Evolutionary conservation across 2,329 filamentous ascomycete genomes (phyloP).

Genomic region (Monosporascus sp.): DNA sequence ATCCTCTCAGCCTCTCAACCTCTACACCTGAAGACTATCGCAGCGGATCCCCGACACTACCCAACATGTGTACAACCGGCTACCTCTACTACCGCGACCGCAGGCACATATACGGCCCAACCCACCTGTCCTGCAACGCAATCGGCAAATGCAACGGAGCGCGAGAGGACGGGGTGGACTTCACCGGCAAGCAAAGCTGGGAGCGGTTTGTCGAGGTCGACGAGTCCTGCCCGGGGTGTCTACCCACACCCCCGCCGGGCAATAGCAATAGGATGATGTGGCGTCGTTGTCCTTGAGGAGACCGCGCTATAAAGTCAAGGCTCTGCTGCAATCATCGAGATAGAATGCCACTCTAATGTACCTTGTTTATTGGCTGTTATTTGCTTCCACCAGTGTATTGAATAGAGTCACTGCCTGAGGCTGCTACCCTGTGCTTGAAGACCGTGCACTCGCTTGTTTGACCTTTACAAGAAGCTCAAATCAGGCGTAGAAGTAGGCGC

Average conservation of each 20-base stretch:
- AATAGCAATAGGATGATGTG: too few relatives aligned
- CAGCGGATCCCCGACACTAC: too few relatives aligned
- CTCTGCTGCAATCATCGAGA: too few relatives aligned
- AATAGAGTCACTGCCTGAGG: too few relatives aligned
- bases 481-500: neutral
- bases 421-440: neutral
- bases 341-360: too few relatives aligned
- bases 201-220: neutral
- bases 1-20: too few relatives aligned
- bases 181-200: neutral
- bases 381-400: too few relatives aligned
- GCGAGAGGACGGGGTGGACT: neutral
- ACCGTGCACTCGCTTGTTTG: too few relatives aligned
- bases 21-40: too few relatives aligned
- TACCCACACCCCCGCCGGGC: neutral
- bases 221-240: neutral
- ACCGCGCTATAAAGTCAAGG: too few relatives aligned
- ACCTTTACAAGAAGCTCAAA: neutral
- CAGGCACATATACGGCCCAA: neutral
- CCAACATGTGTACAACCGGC: neutral
- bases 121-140: neutral
- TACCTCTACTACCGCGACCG: slow-evolving; percentile 1
- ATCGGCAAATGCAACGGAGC: neutral
- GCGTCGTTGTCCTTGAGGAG: too few relatives aligned
- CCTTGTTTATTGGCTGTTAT: too few relatives aligned